Evolutionary conservation across 75 land plant genomes (phyloP), one percentile per base, ranked within the genome.

Genomic region (Picea glauca): DNA sequence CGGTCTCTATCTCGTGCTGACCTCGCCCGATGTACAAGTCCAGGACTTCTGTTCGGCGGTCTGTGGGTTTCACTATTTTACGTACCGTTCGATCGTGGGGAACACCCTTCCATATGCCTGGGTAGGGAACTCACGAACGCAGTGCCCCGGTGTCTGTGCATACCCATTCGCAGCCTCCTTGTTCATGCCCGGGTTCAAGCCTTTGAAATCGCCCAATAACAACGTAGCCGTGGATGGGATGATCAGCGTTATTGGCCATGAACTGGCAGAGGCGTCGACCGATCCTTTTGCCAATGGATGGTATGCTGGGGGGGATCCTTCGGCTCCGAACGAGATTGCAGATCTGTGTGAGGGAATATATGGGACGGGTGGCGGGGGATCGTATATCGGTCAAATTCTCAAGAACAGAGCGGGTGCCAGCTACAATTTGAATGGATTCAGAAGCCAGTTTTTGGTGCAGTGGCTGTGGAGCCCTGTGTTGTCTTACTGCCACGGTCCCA

Each of bases 21-120:
- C 96, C 8, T 83, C 93, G 12, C 72, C 60, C 11, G 96, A 93
- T 79, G 96, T 93, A 62, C 78, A 77, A 72, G 90, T 93, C 30
- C 83, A 90, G 60, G 89, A 88, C 58, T 93, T 93, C 79, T 93
- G 96, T 76, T 62, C 82, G 38, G 76, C 78, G 13, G 87, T 84
- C 7, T 91, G 93, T 75, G 96, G 93, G 50, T 88, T 84, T 78
- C 96, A 93, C 67, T 88, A 83, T 80, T 91, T 89, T 76, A 91
- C 91, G 6, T 91, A 87, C 89, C 96, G 93, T 1, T 89, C 93
- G 17, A 87, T 91, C 17, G 89, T 83, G 13, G 93, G 91, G 14
- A 88, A 89, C 84, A 85, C 91, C 20, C 78, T 91, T 12, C 93
- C 93, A 33, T 91, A 88, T 84, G 91, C 91, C 23, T 91, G 91